Base-by-base conservation (phyloP, 2,329 filamentous ascomycete genomes). In the Elsinoe batatas region DNA sequence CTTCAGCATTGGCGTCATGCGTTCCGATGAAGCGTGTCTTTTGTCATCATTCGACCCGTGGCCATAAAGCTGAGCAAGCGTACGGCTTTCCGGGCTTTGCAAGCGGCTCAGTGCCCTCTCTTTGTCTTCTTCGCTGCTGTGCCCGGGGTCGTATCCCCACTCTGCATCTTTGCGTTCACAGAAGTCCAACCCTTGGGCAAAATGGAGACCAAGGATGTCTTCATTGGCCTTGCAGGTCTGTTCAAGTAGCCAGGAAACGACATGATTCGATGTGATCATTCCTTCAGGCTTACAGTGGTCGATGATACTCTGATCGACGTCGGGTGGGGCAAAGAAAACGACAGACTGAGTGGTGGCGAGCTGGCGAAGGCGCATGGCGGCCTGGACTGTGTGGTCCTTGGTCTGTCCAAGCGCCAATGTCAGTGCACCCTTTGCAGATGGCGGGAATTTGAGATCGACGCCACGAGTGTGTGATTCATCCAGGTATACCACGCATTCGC, bases 401-500 rank as follows among this genome's bases (percentile, higher is more conserved):
- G 78, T 82, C 38, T 54, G 51, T 3, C 51, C 51, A 22, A 54
- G 18, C 15, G 37, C 38, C 26, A 54, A 26, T 0, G 84, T 89
- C 0, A 90, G 81, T 0, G 81, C 81, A 0, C 85, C 87, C 0
- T 80, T 72, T 60, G 83, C 84, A 11, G 76, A 3, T 0, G 56
- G 56, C 0, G 84, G 85, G 0, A 88, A 67, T 33, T 77, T 79
- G 0, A 90, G 63, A 59, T 91, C 85, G 0, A 78, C 88, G 0
- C 87, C 85, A 58, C 85, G 68, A 0, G 85, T 87, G 58, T 90
- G 85, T 0, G 79, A 76, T 57, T 90, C 81, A 50, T 90, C 85
- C 0, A 91, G 71, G 54, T 83, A 90, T 0, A 89, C 73, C 0
- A 87, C 65, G 56, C 85, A 90, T 0, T 61, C 61, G 6, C 81